Base-by-base conservation (phyloP, 495 filamentous ascomycete genomes). In the Tuber indicum region DNA sequence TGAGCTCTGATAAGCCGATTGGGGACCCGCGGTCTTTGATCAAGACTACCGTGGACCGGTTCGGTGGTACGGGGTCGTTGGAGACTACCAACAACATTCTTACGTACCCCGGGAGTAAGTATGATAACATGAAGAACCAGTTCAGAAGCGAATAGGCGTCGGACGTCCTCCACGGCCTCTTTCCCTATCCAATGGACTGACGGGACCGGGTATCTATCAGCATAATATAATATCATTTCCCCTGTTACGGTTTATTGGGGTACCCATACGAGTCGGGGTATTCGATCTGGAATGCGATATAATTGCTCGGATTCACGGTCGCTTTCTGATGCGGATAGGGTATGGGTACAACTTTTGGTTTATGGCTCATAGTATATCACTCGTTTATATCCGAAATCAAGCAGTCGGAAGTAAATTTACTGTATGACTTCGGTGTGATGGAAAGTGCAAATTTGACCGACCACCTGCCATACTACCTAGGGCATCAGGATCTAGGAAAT, bases 81-180 rank as follows among this genome's bases (percentile, higher is more conserved):
- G 89, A 93, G 73, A 84, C 85, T 74, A 86, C 85, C n/a, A 78
- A 86, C 43, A 97, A 97, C 84, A 91, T 88, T 77, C 82, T 96
- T 74, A 81, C 84, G 2, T 96, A 91, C 84, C 92, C 93, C 32
- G 86, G 90, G 74, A 92, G 89, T 73, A 92, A 92, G 86, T 97
- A 94, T 82, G 92, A 94, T 75, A 97, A 96, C 82, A 79, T 96
- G 79, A 85, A 86, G 76, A 82, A 83, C 47, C 88, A 90, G 39
- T 81, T 82, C 21, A 78, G 75, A 43, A 73, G 41, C 46, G 81
- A 83, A 73, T 83, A 78, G 71, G 9, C 26, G 12, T 36, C 26
- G 5, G 58, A 16, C 9, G 26, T 36, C 58, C n/a, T 32, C 58
- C n/a, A 32, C n/a, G n/a, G 26, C 32, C 26, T 4, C 32, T 1